Percentiles rank a stretch among this genome's conserved stretches.
These are phyloP conservation scores for Tardiomyces digboiensis DNA, from an alignment of 1,139 yeast species.

Conservation along the genomic window DNA sequence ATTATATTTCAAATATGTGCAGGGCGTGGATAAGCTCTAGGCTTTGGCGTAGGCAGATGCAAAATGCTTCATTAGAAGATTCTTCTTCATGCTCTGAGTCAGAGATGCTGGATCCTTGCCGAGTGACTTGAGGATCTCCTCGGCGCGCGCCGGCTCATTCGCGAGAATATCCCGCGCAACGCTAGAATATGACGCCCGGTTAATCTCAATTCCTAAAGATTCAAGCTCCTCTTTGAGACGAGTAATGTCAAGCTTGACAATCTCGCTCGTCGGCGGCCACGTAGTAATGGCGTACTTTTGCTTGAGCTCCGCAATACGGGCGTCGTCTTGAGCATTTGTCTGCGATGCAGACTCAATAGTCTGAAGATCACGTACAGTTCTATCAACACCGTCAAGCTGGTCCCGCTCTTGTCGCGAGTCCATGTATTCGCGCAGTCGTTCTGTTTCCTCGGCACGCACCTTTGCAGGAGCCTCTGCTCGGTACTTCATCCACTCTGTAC, in stretches of 20 bases:
- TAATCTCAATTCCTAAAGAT: slow-evolving; percentile 16
- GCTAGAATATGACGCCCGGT: slow-evolving; percentile 6
- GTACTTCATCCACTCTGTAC: slow-evolving; percentile 83
- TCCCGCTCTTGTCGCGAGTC: slow-evolving; percentile 22
- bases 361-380: slow-evolving; percentile 19
- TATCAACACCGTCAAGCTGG: slow-evolving; percentile 15
- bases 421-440: slow-evolving; percentile 34
- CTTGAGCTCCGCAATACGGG: slow-evolving; percentile 39
- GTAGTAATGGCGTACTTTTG: slow-evolving; percentile 42
- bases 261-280: slow-evolving; percentile 42
- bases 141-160: slow-evolving; percentile 24
- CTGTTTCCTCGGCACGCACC: slow-evolving; percentile 53
- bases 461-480: slow-evolving; percentile 61
- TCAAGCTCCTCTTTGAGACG: slow-evolving; percentile 17
- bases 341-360: slow-evolving; percentile 8
- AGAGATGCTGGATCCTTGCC: slow-evolving; percentile 21
- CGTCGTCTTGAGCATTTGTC: slow-evolving; percentile 12
- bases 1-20: too few species aligned
- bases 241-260: slow-evolving; percentile 20
- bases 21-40: too few species aligned
- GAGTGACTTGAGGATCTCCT: slow-evolving; percentile 17
- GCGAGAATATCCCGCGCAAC: slow-evolving; percentile 14
- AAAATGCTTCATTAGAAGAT: slow-evolving; percentile 24
- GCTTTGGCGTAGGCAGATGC: neutral
- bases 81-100: slow-evolving; percentile 24